A percentile compares a stretch with the other conserved stretches of the same genome.
Conservation (phyloP, 352 stramenopile species). For the Phytophthora brassicae region DNA sequence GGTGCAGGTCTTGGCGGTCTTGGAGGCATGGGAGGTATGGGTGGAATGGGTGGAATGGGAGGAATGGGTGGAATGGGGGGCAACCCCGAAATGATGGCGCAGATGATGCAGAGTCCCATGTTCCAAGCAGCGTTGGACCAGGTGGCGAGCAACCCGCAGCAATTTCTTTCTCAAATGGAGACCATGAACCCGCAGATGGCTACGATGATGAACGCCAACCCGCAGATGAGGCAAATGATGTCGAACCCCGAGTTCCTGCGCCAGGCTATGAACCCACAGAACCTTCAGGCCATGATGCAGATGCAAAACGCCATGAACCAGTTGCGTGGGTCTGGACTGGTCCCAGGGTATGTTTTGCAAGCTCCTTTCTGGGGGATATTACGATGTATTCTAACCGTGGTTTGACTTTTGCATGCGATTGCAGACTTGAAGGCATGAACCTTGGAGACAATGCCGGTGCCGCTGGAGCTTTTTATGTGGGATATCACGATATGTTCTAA, state of each 20-base stretch:
- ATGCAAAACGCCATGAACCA: constrained; percentile 90
- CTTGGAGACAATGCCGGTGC: constrained; percentile 19
- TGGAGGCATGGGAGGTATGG: constrained; percentile 27
- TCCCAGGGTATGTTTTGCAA: constrained; percentile 63
- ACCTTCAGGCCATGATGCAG: constrained; percentile 91
- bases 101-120: constrained; percentile 87
- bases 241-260: constrained; percentile 85
- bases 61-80: constrained; percentile 29
- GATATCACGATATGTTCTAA: no score
- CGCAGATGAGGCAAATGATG: constrained; percentile 89
- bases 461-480: no score
- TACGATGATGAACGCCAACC: constrained; percentile 85
- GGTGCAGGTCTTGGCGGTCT: constrained; percentile 27
- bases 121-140: constrained; percentile 84
- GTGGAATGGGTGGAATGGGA: constrained; percentile 33
- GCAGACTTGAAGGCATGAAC: constrained; percentile 59
- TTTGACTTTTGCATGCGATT: neutral
- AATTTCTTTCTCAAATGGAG: constrained; percentile 86
- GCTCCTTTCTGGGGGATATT: no score
- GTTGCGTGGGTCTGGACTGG: constrained; percentile 63
- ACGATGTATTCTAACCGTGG: no score
- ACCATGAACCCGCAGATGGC: constrained; percentile 90
- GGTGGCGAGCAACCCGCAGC: constrained; percentile 77
- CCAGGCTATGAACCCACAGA: constrained; percentile 88
- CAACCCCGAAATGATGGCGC: constrained; percentile 79